Base-by-base conservation (phyloP, 2,329 filamentous ascomycete genomes). In the Colletotrichum sp. region DNA sequence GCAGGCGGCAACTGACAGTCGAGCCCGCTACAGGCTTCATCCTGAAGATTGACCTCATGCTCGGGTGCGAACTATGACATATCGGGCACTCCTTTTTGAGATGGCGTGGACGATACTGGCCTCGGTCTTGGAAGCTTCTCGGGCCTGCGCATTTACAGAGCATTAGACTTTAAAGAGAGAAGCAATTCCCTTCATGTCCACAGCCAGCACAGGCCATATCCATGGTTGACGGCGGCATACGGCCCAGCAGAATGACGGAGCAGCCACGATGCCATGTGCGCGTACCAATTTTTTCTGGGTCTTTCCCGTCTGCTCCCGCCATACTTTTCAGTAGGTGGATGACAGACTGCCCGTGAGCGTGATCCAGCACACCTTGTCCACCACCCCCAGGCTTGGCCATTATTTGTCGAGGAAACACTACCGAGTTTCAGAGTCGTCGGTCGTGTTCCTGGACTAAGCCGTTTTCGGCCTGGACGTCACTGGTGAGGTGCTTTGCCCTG, bases 351-450 rank as follows among this genome's bases (percentile, higher is more conserved):
- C 59, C n/a, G 30, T 65, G 59, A 34, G 68, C 24, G 34, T 36
- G 49, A 28, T 18, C 26, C 18, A 69, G 55, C 10, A 32, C 70
- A n/a, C 21, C 34, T 34, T 59, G 21, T 69, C 70, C 71, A 59
- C 71, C 39, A 26, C 36, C 36, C 44, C 49, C 44, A 28, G 66
- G 71, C 66, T 75, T 71, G 72, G 59, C 74, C 71, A 74, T 67
- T 62, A 71, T 65, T 74, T 69, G 57, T 75, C 66, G 63, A 75
- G 65, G 75, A 75, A 75, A 76, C 75, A 71, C 71, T 75, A 68
- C 71, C 75, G 63, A 76, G 75, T 77, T 77, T 77, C 75, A 77
- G 75, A 77, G 59, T 76, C 21, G 62, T 71, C 72, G 65, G 68
- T 75, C 24, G 64, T 76, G 75, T 77, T 71, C 75, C 75, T 76